Conservation (phyloP, 805 yeast genomes). For the Kodamaea nitidulidarum region DNA sequence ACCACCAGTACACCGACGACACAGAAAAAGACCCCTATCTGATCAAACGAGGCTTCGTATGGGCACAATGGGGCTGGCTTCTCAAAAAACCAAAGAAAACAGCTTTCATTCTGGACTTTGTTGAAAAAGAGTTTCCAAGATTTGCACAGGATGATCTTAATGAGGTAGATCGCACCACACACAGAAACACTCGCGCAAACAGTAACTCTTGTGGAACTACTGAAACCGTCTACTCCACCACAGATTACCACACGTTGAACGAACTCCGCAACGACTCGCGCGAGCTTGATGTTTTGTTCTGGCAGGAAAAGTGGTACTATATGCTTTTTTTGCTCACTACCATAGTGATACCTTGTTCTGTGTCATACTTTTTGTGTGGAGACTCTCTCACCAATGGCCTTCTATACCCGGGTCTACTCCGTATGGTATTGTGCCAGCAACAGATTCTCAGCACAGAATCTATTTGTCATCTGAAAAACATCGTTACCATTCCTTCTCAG, state of each 20-base stretch:
- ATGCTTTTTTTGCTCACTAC: conserved; percentile 28
- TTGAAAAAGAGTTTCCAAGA: conserved; percentile 36
- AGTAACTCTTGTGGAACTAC: no score
- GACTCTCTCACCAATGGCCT: conserved; percentile 36
- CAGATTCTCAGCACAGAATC: conserved; percentile 76
- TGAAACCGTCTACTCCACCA: no score
- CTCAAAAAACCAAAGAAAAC: conserved; percentile 51
- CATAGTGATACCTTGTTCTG: conserved; percentile 25
- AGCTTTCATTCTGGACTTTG: conserved; percentile 29
- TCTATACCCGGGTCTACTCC: conserved; percentile 71
- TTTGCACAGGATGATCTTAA: neutral
- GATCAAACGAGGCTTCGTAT: conserved; percentile 73
- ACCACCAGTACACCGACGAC: conserved; percentile 80
- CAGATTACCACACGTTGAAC: neutral
- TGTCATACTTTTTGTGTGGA: conserved; percentile 22
- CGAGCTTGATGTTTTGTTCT: conserved; percentile 19
- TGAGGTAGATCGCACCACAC: no score
- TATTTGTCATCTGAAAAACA: conserved; percentile 60
- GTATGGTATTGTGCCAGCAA: conserved; percentile 74
- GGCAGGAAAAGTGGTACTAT: conserved; percentile 33
- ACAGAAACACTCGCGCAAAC: no score
- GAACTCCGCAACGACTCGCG: neutral
- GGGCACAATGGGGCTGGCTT: conserved; percentile 89
- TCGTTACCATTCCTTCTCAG: conserved; percentile 58
- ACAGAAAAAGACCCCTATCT: conserved; percentile 87